Conservation (phyloP, 169 alveolate species). For the Sarcocystis neurona region DNA sequence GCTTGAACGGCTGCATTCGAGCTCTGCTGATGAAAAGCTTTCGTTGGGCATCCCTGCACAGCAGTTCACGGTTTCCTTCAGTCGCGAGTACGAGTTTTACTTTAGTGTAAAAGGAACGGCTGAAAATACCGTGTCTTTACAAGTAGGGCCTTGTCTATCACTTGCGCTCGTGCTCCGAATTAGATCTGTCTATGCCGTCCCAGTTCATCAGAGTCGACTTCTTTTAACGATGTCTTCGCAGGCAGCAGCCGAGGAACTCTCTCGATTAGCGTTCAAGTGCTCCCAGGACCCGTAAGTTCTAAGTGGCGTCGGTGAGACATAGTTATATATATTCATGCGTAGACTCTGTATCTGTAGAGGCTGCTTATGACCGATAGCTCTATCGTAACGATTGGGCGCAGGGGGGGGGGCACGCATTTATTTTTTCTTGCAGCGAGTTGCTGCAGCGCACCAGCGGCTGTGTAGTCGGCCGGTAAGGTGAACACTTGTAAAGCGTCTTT, state of each 20-base stretch:
- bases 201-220: neutral
- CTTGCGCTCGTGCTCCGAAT: neutral
- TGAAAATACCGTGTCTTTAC: too few relatives aligned
- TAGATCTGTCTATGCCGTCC: neutral
- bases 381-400: neutral
- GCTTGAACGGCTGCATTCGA: too few relatives aligned
- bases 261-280: neutral
- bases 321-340: neutral
- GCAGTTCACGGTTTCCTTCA: too few relatives aligned
- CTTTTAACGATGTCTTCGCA: neutral
- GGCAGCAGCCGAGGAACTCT: constrained; percentile 33
- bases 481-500: too few relatives aligned
- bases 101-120: too few relatives aligned
- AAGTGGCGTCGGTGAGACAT: neutral
- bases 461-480: too few relatives aligned
- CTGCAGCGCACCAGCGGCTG: too few relatives aligned
- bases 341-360: neutral
- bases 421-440: neutral
- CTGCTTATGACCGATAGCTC: neutral
- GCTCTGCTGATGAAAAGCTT: too few relatives aligned
- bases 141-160: neutral
- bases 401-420: neutral
- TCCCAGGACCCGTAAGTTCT: constrained; percentile 45
- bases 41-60: too few relatives aligned
- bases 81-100: too few relatives aligned